These are phyloP conservation scores for Osmanthus fragrans DNA, from an alignment of 257 asterid species.

Conservation along the genomic window DNA sequence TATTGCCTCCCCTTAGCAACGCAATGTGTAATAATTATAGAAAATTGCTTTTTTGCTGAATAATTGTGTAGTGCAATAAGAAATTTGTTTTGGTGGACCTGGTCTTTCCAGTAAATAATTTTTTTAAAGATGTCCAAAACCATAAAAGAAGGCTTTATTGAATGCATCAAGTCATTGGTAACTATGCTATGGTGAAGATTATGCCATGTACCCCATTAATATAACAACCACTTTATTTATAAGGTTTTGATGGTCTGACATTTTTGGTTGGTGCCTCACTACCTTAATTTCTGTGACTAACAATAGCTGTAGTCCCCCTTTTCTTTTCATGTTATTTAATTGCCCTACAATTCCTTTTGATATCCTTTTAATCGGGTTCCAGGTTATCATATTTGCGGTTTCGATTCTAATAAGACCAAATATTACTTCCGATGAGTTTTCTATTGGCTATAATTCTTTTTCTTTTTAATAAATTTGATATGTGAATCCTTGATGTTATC, in stretches of 20 bases:
- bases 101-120: not conserved
- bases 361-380: not conserved
- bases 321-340: not conserved
- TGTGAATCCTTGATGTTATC: not conserved
- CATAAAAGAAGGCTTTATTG: not conserved
- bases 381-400: not conserved
- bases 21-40: not conserved
- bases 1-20: constrained; percentile 13
- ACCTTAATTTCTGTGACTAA: not conserved
- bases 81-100: not conserved
- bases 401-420: not conserved
- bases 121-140: not conserved
- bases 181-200: not conserved
- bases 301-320: not conserved
- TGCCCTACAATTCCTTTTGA: not conserved
- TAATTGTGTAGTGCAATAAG: not conserved
- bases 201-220: not conserved
- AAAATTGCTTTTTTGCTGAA: not conserved
- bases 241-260: not conserved
- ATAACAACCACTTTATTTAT: not conserved
- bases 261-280: not conserved
- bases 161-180: not conserved
- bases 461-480: not conserved
- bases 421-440: not conserved
- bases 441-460: not conserved